Conservation (phyloP, 345 rosid species). For the Boechera retrofracta region DNA sequence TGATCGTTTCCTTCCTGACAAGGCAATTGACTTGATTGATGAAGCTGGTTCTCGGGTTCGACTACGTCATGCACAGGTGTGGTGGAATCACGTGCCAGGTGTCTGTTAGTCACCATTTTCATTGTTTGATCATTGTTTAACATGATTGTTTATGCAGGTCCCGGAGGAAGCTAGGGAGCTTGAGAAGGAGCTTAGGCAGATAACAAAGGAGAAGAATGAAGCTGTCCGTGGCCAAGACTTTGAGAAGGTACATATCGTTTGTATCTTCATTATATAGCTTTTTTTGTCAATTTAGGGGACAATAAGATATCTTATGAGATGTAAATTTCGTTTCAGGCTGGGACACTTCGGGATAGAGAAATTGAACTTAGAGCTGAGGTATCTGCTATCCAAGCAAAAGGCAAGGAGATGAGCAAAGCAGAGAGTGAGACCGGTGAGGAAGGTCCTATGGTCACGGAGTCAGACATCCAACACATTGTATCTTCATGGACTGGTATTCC, state of each 20-base stretch:
- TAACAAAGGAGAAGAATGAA: constrained; percentile 93
- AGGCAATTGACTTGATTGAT: constrained; percentile 75
- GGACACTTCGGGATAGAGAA: constrained; percentile 89
- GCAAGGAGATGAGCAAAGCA: constrained; percentile 96
- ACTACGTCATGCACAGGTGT: constrained; percentile 56
- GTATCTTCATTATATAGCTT: constrained; percentile 3
- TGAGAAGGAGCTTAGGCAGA: constrained; percentile 94
- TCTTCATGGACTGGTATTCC: constrained; percentile 98
- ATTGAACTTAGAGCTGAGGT: constrained; percentile 94
- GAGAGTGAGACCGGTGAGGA: constrained; percentile 89
- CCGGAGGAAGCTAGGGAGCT: constrained; percentile 98
- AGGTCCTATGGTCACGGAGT: constrained; percentile 82
- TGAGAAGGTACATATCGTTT: constrained; percentile 67
- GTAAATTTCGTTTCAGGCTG: constrained; percentile 65
- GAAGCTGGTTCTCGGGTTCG: constrained; percentile 76
- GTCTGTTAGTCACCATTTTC: neutral
- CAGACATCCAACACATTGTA: constrained; percentile 91
- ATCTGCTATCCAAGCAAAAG: constrained; percentile 79
- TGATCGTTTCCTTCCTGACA: constrained; percentile 73
- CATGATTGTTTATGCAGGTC: constrained; percentile 54
- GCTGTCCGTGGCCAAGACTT: constrained; percentile 96
- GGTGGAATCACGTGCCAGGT: constrained; percentile 16
- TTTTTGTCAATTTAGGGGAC: neutral
- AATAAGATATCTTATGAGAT: constrained; percentile 13
- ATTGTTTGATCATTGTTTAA: constrained; percentile 17